Percentiles rank a stretch among this genome's conserved stretches.
Evolutionary conservation across 2,329 filamentous ascomycete genomes (phyloP).

Genomic region (Sporothrix euskadiensis): DNA sequence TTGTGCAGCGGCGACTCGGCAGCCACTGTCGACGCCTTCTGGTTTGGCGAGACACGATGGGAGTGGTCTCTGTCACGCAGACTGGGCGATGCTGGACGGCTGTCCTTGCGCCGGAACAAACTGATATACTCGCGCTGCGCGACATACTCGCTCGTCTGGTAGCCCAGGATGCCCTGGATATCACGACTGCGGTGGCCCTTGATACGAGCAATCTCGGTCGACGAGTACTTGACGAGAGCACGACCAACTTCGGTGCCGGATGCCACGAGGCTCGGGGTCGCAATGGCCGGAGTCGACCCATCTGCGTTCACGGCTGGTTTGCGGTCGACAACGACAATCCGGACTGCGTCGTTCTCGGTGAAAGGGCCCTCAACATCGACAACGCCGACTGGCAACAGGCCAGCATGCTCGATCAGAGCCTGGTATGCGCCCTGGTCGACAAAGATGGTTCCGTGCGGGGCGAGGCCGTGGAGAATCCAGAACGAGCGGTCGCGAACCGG

Average conservation of each 20-base stretch:
- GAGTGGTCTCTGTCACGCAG: conserved; percentile 20
- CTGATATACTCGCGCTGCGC: conserved; percentile 86
- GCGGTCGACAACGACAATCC: conserved; percentile 75
- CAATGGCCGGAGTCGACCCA: conserved; percentile 89
- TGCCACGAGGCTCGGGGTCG: conserved; percentile 73
- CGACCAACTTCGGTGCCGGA: conserved; percentile 76
- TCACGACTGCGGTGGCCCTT: conserved; percentile 80
- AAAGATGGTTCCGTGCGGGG: conserved; percentile 85
- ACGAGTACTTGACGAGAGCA: conserved; percentile 90
- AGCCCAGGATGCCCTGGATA: conserved; percentile 78
- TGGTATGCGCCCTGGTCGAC: conserved; percentile 87
- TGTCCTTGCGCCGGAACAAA: conserved; percentile 59
- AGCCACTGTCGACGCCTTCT: conserved; percentile 18
- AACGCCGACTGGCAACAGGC: conserved; percentile 86
- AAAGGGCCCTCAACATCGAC: conserved; percentile 87
- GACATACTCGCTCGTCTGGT: conserved; percentile 93
- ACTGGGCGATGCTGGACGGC: conserved; percentile 54
- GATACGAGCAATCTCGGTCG: conserved; percentile 77
- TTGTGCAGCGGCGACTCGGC: conserved; percentile 24
- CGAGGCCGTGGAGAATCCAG: conserved; percentile 92
- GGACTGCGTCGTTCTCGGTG: conserved; percentile 87
- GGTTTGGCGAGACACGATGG: conserved; percentile 17
- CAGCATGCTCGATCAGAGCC: conserved; percentile 79
- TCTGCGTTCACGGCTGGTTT: conserved; percentile 75
- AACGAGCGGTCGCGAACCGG: conserved; percentile 93